Evolutionary conservation across 495 filamentous ascomycete genomes (phyloP).

Genomic region (Letharia columbiana): DNA sequence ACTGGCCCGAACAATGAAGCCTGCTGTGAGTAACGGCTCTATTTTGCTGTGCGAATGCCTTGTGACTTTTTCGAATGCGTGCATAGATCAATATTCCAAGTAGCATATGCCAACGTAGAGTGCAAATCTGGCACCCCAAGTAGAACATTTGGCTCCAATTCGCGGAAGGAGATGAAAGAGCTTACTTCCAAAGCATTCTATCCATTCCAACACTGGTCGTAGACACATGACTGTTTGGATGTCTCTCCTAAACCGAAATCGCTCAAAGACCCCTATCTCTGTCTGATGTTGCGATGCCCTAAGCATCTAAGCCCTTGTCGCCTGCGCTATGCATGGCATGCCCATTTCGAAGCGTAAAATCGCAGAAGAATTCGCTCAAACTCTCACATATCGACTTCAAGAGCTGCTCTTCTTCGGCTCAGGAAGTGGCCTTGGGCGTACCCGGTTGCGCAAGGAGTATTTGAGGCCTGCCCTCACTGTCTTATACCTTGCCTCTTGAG

Average conservation of each 20-base stretch:
- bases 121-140: neutral
- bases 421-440: conserved; percentile 8
- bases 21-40: neutral
- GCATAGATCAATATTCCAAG: neutral
- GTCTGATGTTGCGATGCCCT: neutral
- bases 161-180: neutral
- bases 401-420: neutral
- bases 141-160: neutral
- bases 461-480: conserved; percentile 26
- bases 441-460: conserved; percentile 11
- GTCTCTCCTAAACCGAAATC: neutral
- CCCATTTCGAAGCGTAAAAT: neutral
- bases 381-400: neutral
- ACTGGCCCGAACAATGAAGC: neutral
- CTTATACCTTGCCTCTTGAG: conserved; percentile 36
- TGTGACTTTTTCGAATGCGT: neutral
- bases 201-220: neutral
- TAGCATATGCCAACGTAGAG: neutral
- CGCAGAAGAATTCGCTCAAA: neutral
- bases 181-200: neutral
- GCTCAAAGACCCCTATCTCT: neutral
- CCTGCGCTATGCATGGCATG: conserved; percentile 18
- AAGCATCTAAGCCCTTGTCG: neutral
- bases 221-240: neutral
- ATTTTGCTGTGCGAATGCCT: neutral